Percentiles rank a stretch among this genome's conserved stretches.
These are phyloP conservation scores for Podaxis sp. DNA, from an alignment of 768 basidiomycete genomes.

Conservation along the genomic window DNA sequence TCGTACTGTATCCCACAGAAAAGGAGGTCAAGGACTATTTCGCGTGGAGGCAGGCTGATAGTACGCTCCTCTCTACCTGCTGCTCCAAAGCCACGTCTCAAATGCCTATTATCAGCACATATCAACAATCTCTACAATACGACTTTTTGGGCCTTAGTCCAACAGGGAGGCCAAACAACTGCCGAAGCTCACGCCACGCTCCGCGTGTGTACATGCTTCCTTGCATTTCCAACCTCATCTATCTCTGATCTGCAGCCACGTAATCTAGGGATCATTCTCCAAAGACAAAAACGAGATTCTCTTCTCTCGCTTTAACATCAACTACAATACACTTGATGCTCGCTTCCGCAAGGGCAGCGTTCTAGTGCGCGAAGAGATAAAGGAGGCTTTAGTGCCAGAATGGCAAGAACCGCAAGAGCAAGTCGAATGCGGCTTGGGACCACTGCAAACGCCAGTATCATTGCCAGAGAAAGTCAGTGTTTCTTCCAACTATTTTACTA, in stretches of 20 bases:
- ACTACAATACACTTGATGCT: slow-evolving; percentile 76
- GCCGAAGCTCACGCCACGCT: slow-evolving; percentile 81
- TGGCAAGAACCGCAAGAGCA: neutral
- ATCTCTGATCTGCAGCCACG: neutral
- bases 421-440: neutral
- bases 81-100: neutral
- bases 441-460: neutral
- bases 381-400: neutral
- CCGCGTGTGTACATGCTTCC: slow-evolving; percentile 44
- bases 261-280: slow-evolving; percentile 77
- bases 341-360: slow-evolving; percentile 86
- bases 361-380: slow-evolving; percentile 59
- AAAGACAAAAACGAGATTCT: slow-evolving; percentile 91
- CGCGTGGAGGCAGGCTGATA: slow-evolving; percentile 94
- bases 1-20: slow-evolving; percentile 75
- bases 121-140: slow-evolving; percentile 99
- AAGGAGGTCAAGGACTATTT: slow-evolving; percentile 88
- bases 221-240: neutral
- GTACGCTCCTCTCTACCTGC: slow-evolving; percentile 48
- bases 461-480: neutral
- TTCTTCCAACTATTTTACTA: neutral
- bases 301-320: slow-evolving; percentile 77
- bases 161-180: slow-evolving; percentile 74
- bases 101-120: slow-evolving; percentile 59
- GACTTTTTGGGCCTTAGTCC: slow-evolving; percentile 90